These are phyloP conservation scores for Edaphochlamys debaryana DNA, from an alignment of 139 green algal species.

Conservation along the genomic window DNA sequence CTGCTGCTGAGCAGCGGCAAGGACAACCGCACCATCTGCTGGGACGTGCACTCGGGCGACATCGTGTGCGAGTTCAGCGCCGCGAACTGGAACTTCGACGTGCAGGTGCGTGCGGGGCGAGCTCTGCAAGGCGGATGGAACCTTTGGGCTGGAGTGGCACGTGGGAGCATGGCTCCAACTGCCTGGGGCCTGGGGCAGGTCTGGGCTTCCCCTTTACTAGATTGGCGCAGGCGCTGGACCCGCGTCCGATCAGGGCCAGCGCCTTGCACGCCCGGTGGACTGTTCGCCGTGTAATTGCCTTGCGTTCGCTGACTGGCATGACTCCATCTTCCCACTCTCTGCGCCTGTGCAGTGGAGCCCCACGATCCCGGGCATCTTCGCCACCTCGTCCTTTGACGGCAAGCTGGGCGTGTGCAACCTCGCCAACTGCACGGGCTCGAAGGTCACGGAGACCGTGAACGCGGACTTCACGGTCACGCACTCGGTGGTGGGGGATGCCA, in stretches of 20 bases:
- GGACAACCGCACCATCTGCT: slow-evolving; percentile 95
- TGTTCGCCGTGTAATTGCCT: no score
- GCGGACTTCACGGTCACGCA: slow-evolving; percentile 68
- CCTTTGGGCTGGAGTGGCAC: no score
- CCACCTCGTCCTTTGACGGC: slow-evolving; percentile 80
- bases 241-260: no score
- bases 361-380: slow-evolving; percentile 75
- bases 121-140: no score
- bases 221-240: no score
- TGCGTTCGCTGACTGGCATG: no score
- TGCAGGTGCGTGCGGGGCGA: slow-evolving; percentile 56
- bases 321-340: no score
- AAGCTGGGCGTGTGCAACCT: slow-evolving; percentile 71
- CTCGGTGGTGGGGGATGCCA: slow-evolving; percentile 39
- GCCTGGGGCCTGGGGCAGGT: no score
- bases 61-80: slow-evolving; percentile 71
- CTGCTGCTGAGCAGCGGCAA: slow-evolving; percentile 93
- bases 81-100: slow-evolving; percentile 88
- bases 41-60: slow-evolving; percentile 81
- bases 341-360: slow-evolving; percentile 85
- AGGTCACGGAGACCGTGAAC: slow-evolving; percentile 63
- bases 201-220: no score
- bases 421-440: slow-evolving; percentile 61
- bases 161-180: no score
- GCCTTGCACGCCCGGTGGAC: no score